These are phyloP conservation scores for Auriculariales sp. DNA, from an alignment of 768 basidiomycete genomes.

Conservation along the genomic window DNA sequence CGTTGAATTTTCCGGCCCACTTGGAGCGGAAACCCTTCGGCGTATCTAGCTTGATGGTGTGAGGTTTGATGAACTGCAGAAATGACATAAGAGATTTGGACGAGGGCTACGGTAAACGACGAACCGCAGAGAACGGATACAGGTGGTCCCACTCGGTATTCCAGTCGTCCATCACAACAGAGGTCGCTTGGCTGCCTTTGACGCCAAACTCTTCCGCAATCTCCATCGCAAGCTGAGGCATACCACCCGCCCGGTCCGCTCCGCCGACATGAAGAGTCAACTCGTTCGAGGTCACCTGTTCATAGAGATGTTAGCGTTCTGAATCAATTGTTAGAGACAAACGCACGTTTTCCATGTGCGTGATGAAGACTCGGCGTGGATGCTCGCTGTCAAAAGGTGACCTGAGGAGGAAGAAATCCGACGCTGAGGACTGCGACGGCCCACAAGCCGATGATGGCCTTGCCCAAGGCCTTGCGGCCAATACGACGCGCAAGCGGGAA, in stretches of 20 bases:
- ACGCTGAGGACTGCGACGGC: conserved; percentile 35
- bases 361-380: conserved; percentile 72
- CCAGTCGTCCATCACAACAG: conserved; percentile 53
- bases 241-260: conserved; percentile 73
- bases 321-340: background rate
- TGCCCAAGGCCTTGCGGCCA: conserved; percentile 24
- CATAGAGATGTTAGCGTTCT: background rate
- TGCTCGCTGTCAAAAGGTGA: conserved; percentile 71
- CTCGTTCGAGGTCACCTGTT: conserved; percentile 53
- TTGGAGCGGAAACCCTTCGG: conserved; percentile 35
- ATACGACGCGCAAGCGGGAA: conserved; percentile 68
- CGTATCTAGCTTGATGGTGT: conserved; percentile 52
- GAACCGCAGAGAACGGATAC: conserved; percentile 65
- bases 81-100: background rate
- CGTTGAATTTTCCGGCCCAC: conserved; percentile 33
- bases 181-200: conserved; percentile 22
- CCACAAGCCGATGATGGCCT: conserved; percentile 28
- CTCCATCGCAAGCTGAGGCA: conserved; percentile 40
- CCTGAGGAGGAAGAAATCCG: conserved; percentile 42
- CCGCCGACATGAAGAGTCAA: conserved; percentile 68
- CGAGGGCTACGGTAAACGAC: conserved; percentile 10
- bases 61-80: conserved; percentile 66
- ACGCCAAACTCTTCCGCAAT: conserved; percentile 47
- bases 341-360: conserved; percentile 77
- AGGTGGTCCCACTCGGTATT: conserved; percentile 83